phyloP scores from a whole-genome alignment of 169 alveolate genomes.

The Babesia ovata region DNA sequence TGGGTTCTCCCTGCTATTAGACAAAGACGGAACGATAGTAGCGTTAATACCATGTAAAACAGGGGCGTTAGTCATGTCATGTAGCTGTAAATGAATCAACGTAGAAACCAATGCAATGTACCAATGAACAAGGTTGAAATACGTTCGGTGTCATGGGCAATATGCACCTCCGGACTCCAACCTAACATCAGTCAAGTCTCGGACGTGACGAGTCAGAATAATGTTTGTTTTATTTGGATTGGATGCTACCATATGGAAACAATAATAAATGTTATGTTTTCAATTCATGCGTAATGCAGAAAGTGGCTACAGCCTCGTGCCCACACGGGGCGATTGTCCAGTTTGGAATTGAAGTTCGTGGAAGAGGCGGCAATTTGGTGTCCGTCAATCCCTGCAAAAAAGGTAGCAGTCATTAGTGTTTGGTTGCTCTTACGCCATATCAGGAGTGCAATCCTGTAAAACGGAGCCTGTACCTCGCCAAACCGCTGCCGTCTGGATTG shows the following conservation, averaged over 20 bases:
- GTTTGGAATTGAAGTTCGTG: constrained; percentile 36
- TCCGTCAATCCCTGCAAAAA: constrained; percentile 15
- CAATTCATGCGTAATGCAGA: constrained; percentile 4
- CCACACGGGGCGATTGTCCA: constrained; percentile 45
- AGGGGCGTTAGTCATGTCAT: constrained; percentile 30
- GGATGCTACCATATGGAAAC: not conserved
- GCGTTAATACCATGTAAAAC: constrained; percentile 59
- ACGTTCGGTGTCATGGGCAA: constrained; percentile 43
- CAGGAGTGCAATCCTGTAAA: constrained; percentile 35
- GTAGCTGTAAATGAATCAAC: not conserved
- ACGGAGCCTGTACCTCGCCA: not conserved
- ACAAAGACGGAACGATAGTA: constrained; percentile 15
- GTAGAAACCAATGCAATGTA: constrained; percentile 29
- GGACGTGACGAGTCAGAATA: constrained; percentile 15
- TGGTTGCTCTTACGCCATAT: too few relatives aligned
- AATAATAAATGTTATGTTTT: not conserved
- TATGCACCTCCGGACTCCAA: constrained; percentile 59
- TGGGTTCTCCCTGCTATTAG: constrained; percentile 54
- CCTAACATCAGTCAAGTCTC: constrained; percentile 48
- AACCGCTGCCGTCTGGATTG: constrained; percentile 38
- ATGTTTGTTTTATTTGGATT: not conserved
- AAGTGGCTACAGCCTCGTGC: constrained; percentile 9
- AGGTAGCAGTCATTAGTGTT: constrained; percentile 8
- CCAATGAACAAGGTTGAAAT: constrained; percentile 33
- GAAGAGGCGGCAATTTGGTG: constrained; percentile 7